Base-by-base conservation (phyloP, 805 yeast genomes). In the Zygoascus bituminiphila region DNA sequence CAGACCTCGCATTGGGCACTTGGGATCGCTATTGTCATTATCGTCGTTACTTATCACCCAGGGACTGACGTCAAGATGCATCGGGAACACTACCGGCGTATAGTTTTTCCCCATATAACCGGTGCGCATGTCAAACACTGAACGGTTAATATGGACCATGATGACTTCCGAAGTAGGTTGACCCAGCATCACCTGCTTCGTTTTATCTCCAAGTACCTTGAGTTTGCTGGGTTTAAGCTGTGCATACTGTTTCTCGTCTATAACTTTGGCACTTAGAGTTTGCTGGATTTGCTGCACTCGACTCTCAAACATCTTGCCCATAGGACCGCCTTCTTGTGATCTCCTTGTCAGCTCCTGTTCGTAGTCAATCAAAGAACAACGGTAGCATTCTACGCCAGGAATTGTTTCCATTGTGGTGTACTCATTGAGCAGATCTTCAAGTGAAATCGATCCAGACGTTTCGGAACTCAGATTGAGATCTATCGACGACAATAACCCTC, bases 321-420 rank as follows among this genome's bases (percentile, higher is more conserved):
- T 42, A 29, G 42, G 22, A 1, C 42, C 40, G 0, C 36, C 36
- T 2, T 49, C 21, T n/a, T 37, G 17, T 21, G 21, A 2, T 14
- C 31, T 19, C 20, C 50, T 44, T 31, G 53, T 63, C 50, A 56
- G 64, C 51, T 54, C 67, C 43, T 21, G 60, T 48, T 33, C 67
- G 48, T 57, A 62, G 15, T 56, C 61, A 12, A 52, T 64, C 55
- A 91, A 71, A 2, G 94, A 91, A 70, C 98, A 91, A 58, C 98
- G 74, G 60, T 89, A 88, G 70, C 98, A 91, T 65, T 88, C 91
- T 33, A 91, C 98, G 42, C 88, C 96, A 55, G 87, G 89, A 50
- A 91, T 88, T 20, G 84, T 78, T 62, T 91, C 98, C 36, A 89
- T 86, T 49, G 77, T 57, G 37, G 64, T 58, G 54, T 65, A 66